Conservation (phyloP, 1,284 basidiomycete genomes). For the Bjerkandera adusta region DNA sequence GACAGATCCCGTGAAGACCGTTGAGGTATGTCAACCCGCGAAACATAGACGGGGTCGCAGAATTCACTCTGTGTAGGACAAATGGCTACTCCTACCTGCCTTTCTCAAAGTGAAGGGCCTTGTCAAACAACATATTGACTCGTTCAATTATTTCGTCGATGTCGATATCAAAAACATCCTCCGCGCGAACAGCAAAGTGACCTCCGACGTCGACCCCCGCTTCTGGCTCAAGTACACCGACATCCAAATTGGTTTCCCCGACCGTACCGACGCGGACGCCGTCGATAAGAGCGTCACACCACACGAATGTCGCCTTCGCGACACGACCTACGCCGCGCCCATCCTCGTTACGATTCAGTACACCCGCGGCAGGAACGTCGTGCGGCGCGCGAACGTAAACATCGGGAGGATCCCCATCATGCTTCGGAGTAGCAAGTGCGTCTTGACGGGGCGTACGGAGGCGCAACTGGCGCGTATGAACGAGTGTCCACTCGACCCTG, state of each 20-base stretch:
- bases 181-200: slow-evolving; percentile 89
- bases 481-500: slow-evolving; percentile 97
- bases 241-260: slow-evolving; percentile 90
- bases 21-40: slow-evolving; percentile 55
- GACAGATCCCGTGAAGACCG: slow-evolving; percentile 75
- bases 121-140: slow-evolving; percentile 99
- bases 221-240: slow-evolving; percentile 98
- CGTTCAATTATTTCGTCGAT: slow-evolving; percentile 99
- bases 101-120: slow-evolving; percentile 96
- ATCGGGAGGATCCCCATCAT: slow-evolving; percentile 97
- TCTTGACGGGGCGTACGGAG: slow-evolving; percentile 78
- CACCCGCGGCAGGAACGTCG: slow-evolving; percentile 88
- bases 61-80: slow-evolving; percentile 61
- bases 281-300: slow-evolving; percentile 89
- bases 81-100: slow-evolving; percentile 94
- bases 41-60: no score
- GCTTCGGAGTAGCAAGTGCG: slow-evolving; percentile 94
- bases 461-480: slow-evolving; percentile 88
- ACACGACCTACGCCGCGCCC: slow-evolving; percentile 94
- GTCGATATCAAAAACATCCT: slow-evolving; percentile 97
- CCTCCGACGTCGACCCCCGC: slow-evolving; percentile 95
- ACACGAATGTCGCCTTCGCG: slow-evolving; percentile 96
- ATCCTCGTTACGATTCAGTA: slow-evolving; percentile 97
- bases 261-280: slow-evolving; percentile 81
- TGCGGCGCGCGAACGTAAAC: slow-evolving; percentile 80